phyloP scores from a whole-genome alignment of 2,329 filamentous ascomycete species.

The Ilyonectria destructans region DNA sequence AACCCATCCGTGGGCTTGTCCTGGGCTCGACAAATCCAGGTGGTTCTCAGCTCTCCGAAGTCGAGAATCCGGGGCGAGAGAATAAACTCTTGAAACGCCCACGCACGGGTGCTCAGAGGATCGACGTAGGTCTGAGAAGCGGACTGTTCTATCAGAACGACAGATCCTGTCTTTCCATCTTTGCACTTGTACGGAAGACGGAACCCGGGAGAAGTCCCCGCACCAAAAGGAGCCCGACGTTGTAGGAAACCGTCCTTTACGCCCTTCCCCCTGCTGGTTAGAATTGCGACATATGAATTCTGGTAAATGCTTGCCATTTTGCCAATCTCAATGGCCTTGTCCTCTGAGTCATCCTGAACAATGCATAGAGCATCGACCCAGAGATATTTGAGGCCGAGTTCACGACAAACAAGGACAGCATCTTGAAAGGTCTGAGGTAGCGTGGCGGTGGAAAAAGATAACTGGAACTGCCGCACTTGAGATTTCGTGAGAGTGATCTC shows the following conservation, averaged over 20 bases:
- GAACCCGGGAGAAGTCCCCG: not conserved
- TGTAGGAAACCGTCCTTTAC: conserved; percentile 15
- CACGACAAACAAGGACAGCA: conserved; percentile 9
- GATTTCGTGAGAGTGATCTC: conserved; percentile 6
- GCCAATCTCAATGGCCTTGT: conserved; percentile 30
- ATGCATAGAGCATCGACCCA: conserved; percentile 36
- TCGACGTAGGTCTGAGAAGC: conserved; percentile 4
- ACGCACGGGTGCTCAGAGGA: conserved; percentile 2
- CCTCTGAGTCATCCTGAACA: conserved; percentile 22
- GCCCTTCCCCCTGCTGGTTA: conserved; percentile 11
- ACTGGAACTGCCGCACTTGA: not conserved
- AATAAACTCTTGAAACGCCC: conserved; percentile 13
- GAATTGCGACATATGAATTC: conserved; percentile 18
- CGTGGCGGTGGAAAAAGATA: not conserved
- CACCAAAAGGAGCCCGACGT: not conserved
- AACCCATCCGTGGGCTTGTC: conserved; percentile 13
- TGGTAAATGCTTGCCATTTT: conserved; percentile 31
- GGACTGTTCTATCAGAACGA: not conserved
- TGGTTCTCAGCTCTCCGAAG: conserved; percentile 9
- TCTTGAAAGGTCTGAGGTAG: conserved; percentile 10
- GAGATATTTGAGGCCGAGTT: conserved; percentile 11
- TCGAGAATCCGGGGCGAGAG: conserved; percentile 9
- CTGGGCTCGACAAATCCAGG: not conserved
- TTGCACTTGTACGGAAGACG: not conserved
- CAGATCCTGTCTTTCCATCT: not conserved